Evolutionary conservation across 139 green algal genomes (phyloP), one percentile per base, ranked within the genome.

Genomic region (Helicosporidium sp.): DNA sequence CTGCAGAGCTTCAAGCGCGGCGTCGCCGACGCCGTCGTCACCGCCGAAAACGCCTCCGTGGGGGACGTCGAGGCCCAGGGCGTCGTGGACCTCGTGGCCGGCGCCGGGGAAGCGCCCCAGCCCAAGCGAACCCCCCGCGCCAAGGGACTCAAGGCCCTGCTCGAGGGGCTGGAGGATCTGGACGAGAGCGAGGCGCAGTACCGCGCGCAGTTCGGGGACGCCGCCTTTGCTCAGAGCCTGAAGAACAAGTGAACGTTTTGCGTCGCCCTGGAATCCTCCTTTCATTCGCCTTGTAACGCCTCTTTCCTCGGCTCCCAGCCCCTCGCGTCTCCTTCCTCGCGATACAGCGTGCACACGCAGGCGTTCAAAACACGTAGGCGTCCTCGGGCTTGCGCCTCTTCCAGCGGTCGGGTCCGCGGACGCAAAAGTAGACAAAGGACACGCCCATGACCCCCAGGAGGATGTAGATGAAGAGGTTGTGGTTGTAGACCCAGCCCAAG

Each of bases 1-100:
- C 69, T 98, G 61, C 89, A 96, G 75, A 66, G 78, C 51, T 96
- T 96, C 75, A 96, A 98, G 70, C 58, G 93, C 41, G 79, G 89
- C 54, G 68, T 97, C 36, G 77, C 77, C 3, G 62, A 59, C 34
- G 55, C 70, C 1, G 62, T 85, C 19, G 74, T 88, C 34, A 89
- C 77, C 56, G 31, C 54, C 16, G 78, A 88, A 49, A 90, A 90
- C 51, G 53, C 65, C 3, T 66, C 49, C 44, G 45, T 90, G 46
- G 55, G 47, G 3, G 55, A 57, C 35, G 89, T 94, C 83, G 79
- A 93, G 61, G 83, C 79, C 1, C 51, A 57, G 19, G 50, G 72
- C 46, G 59, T 93, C 39, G 73, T 93, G 31, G 78, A 92, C 62
- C 54, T 93, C n/a, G 83, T 93, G 15, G 57, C 26, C 41, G 26